These are phyloP conservation scores for Terfezia boudieri DNA, from an alignment of 495 filamentous ascomycete species.

Conservation along the genomic window DNA sequence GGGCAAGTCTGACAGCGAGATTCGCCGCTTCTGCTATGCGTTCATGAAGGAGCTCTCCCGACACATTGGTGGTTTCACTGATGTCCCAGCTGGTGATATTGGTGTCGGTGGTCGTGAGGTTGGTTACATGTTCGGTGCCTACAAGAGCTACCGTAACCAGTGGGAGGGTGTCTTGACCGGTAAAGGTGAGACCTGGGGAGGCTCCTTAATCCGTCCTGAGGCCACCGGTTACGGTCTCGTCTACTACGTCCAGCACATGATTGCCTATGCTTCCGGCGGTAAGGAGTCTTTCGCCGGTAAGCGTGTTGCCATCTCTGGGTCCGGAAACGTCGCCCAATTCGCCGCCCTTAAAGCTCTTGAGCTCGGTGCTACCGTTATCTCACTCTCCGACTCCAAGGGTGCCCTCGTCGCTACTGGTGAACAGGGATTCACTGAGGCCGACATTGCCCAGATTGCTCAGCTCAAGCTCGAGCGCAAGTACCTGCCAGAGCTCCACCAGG, in stretches of 20 bases:
- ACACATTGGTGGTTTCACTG: conserved; percentile 91
- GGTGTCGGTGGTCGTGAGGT: conserved; percentile 78
- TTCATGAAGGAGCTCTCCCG: conserved; percentile 91
- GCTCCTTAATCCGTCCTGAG: conserved; percentile 84
- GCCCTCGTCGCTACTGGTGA: conserved; percentile 45
- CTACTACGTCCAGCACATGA: conserved; percentile 97
- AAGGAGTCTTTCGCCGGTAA: conserved; percentile 76
- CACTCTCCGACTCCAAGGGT: conserved; percentile 85
- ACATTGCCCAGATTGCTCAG: conserved; percentile 50
- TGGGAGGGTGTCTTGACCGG: conserved; percentile 94
- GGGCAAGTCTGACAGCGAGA: conserved; percentile 92
- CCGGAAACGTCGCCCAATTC: conserved; percentile 96
- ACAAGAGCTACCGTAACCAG: conserved; percentile 65
- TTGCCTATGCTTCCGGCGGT: conserved; percentile 56
- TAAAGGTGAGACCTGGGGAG: conserved; percentile 85
- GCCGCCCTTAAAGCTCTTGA: conserved; percentile 92
- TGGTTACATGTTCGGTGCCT: conserved; percentile 87
- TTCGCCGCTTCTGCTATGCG: conserved; percentile 85
- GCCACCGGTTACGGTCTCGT: conserved; percentile 93
- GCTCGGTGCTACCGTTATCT: conserved; percentile 78
- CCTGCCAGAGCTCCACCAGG: conserved; percentile 35
- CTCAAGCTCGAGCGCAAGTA: conserved; percentile 77
- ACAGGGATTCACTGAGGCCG: conserved; percentile 48
- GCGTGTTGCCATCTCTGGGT: conserved; percentile 87
- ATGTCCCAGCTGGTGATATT: conserved; percentile 89